These are phyloP conservation scores for Coprinopsis cinerea DNA, from an alignment of 768 basidiomycete genomes.

Conservation along the genomic window DNA sequence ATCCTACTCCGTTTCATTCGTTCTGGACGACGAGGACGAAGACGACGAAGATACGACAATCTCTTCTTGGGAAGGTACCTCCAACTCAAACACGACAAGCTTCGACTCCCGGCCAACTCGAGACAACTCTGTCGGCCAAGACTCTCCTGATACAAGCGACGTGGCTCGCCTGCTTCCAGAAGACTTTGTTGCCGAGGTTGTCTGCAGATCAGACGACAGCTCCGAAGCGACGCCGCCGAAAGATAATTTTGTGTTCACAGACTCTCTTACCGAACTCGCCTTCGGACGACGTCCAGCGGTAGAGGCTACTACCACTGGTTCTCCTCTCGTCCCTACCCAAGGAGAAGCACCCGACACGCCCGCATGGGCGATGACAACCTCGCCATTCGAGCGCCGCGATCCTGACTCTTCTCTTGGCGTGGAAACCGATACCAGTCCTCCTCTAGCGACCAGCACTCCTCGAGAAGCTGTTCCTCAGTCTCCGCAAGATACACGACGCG, in stretches of 20 bases:
- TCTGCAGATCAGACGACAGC: not conserved
- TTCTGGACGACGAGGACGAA: not conserved
- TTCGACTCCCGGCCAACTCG: no score
- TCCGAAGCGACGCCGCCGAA: not conserved
- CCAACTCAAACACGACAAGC: not conserved
- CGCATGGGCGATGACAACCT: not conserved
- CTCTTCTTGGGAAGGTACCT: not conserved
- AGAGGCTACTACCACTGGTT: not conserved
- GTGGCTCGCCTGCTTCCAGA: not conserved
- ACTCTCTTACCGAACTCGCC: slow-evolving; percentile 1
- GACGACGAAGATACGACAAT: not conserved
- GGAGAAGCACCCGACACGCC: no score
- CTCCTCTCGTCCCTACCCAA: no score
- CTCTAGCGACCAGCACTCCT: not conserved
- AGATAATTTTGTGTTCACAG: not conserved
- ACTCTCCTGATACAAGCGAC: not conserved
- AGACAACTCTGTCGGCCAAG: no score
- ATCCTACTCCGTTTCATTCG: not conserved
- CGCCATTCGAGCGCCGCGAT: not conserved
- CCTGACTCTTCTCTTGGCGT: not conserved
- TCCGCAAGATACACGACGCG: no score
- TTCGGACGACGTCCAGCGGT: not conserved
- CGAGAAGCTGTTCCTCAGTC: no score
- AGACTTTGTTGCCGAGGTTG: not conserved
- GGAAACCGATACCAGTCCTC: no score